Conservation (phyloP, 2,329 filamentous ascomycete genomes). For the Colletotrichum neosansevieriae region DNA sequence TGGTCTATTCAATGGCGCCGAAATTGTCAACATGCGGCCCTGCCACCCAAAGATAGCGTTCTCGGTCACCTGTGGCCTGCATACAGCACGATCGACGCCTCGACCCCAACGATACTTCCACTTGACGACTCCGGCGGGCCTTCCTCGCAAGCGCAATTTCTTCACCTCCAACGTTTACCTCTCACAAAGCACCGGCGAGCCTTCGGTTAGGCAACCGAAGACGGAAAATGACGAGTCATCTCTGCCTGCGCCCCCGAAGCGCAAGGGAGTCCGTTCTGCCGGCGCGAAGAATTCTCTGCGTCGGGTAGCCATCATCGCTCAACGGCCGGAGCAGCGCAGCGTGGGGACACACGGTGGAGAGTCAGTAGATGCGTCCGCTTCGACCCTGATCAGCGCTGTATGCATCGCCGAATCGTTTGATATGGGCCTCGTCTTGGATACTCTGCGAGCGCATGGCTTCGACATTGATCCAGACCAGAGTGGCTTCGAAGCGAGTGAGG, state of each 20-base stretch:
- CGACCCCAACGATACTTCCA: slow-evolving; percentile 56
- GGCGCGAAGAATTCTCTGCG: slow-evolving; percentile 80
- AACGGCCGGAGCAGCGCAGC: slow-evolving; percentile 62
- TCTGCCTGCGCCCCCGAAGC: slow-evolving; percentile 48
- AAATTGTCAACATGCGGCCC: slow-evolving; percentile 30
- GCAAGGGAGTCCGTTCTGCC: slow-evolving; percentile 59
- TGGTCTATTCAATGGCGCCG: slow-evolving; percentile 24
- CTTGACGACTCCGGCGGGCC: slow-evolving; percentile 54
- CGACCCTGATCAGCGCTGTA: slow-evolving; percentile 67
- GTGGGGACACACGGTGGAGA: slow-evolving; percentile 56
- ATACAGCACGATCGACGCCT: slow-evolving; percentile 16
- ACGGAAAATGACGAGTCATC: slow-evolving; percentile 5
- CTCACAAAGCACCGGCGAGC: slow-evolving; percentile 54
- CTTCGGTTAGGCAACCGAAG: slow-evolving; percentile 39
- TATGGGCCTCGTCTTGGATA: slow-evolving; percentile 70
- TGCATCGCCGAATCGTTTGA: slow-evolving; percentile 74
- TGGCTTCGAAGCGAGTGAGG: slow-evolving; percentile 71
- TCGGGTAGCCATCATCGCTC: slow-evolving; percentile 87
- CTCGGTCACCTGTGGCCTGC: slow-evolving; percentile 34
- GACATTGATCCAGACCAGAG: slow-evolving; percentile 71
- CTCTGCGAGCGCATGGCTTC: slow-evolving; percentile 70
- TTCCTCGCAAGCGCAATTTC: slow-evolving; percentile 71
- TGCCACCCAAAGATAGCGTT: slow-evolving; percentile 34
- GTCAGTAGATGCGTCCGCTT: slow-evolving; percentile 50
- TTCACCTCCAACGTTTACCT: slow-evolving; percentile 74